Conservation (phyloP, 1,284 basidiomycete genomes). For the Limonomyces culmigenus region DNA sequence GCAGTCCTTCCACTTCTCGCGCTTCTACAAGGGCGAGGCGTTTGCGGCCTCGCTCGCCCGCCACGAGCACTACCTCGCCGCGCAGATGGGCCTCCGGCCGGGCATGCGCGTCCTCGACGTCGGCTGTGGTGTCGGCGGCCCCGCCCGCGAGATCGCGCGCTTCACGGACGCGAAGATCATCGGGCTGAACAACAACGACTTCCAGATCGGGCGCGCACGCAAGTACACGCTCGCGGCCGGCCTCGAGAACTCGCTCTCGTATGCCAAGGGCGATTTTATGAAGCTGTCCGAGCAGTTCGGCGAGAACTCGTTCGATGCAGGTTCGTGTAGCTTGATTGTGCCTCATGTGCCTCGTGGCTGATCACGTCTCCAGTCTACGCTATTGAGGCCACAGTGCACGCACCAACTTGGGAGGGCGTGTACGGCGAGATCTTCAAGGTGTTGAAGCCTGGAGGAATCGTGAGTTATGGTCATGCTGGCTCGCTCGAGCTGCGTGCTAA, state of each 20-base stretch:
- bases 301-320: constrained; percentile 87
- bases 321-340: constrained; percentile 22
- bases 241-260: constrained; percentile 64
- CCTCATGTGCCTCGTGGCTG: neutral
- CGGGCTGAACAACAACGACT: constrained; percentile 95
- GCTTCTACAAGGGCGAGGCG: constrained; percentile 92
- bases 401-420: constrained; percentile 89
- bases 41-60: constrained; percentile 78
- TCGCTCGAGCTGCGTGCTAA: neutral
- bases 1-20: constrained; percentile 93
- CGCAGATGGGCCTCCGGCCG: constrained; percentile 66
- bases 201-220: constrained; percentile 78
- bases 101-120: constrained; percentile 97
- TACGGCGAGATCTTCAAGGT: constrained; percentile 91
- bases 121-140: constrained; percentile 95
- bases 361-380: constrained; percentile 55
- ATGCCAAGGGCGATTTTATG: constrained; percentile 94
- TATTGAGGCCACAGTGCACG: constrained; percentile 96
- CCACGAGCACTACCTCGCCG: constrained; percentile 95
- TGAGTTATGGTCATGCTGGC: constrained; percentile 25
- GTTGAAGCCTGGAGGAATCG: constrained; percentile 91
- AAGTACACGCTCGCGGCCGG: constrained; percentile 74
- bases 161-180: constrained; percentile 82
- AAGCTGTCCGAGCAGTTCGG: constrained; percentile 87
- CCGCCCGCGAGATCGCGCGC: constrained; percentile 86